Conservation (phyloP, 495 filamentous ascomycete genomes). For the Astrocystis sublimbata region DNA sequence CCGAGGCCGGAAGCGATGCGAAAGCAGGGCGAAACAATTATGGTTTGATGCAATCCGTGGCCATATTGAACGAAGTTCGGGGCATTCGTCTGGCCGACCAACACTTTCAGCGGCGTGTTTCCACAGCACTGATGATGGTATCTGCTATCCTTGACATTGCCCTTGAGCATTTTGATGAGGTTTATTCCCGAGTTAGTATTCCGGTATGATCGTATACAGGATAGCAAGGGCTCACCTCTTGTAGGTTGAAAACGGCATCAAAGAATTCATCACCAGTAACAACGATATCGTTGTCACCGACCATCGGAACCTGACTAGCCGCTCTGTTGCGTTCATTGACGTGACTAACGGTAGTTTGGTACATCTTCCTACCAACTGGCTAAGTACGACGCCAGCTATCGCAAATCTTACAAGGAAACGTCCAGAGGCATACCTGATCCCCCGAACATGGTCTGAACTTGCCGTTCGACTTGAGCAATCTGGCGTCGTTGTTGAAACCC, state of each 20-base stretch:
- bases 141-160: conserved; percentile 34
- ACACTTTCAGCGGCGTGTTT: conserved; percentile 33
- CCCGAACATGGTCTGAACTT: conserved; percentile 32
- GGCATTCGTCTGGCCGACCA: conserved; percentile 37
- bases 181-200: conserved; percentile 27
- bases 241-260: conserved; percentile 29
- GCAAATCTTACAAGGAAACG: conserved; percentile 34
- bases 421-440: conserved; percentile 36
- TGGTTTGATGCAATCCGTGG: conserved; percentile 31
- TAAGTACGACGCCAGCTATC: conserved; percentile 33
- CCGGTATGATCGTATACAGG: background rate
- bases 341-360: conserved; percentile 22
- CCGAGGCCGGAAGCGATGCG: conserved; percentile 37
- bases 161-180: conserved; percentile 27
- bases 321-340: conserved; percentile 29
- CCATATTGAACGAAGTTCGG: conserved; percentile 36
- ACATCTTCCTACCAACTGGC: conserved; percentile 31
- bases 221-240: background rate
- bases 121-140: conserved; percentile 35
- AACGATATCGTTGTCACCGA: conserved; percentile 34
- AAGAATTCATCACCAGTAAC: conserved; percentile 26
- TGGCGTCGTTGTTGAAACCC: conserved; percentile 32
- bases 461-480: conserved; percentile 27
- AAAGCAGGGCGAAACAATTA: conserved; percentile 36
- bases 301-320: conserved; percentile 22